phyloP scores from a whole-genome alignment of 352 stramenopile genomes.

The Globisporangium parvum region DNA sequence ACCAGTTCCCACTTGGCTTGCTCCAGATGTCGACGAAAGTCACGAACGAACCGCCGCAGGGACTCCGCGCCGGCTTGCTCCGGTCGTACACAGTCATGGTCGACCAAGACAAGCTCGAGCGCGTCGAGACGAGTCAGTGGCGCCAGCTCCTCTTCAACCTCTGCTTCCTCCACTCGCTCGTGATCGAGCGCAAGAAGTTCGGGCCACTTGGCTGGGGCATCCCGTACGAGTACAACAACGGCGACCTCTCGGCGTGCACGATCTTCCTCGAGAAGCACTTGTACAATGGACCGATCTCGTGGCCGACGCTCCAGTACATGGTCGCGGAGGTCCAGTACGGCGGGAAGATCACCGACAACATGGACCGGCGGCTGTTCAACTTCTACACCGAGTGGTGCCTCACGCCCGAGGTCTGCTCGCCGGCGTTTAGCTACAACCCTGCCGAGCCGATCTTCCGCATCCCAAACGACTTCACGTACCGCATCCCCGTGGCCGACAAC shows the following conservation, averaged over 20 bases:
- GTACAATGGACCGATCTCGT: constrained; percentile 98
- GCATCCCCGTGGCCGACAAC: constrained; percentile 87
- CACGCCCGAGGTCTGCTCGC: constrained; percentile 72
- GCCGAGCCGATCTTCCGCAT: constrained; percentile 93
- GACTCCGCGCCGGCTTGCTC: constrained; percentile 92
- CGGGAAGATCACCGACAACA: constrained; percentile 98
- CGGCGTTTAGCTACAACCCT: constrained; percentile 95
- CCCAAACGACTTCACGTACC: constrained; percentile 96
- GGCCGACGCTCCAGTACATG: constrained; percentile 99
- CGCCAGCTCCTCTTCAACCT: constrained; percentile 95
- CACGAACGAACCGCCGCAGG: constrained; percentile 96
- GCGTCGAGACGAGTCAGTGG: constrained; percentile 96
- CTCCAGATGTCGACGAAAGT: constrained; percentile 99
- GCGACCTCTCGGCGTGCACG: constrained; percentile 96
- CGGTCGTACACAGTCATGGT: constrained; percentile 98
- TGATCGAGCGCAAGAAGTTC: constrained; percentile 99
- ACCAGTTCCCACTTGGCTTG: constrained; percentile 95
- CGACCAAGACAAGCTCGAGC: constrained; percentile 97
- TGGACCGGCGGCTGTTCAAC: constrained; percentile 96
- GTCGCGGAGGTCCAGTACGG: constrained; percentile 98
- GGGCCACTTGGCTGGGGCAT: constrained; percentile 97
- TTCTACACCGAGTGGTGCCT: constrained; percentile 98
- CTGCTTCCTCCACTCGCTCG: constrained; percentile 97
- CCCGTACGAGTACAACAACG: constrained; percentile 99
- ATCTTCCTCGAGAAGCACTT: constrained; percentile 98